A percentile compares a stretch with the other conserved stretches of the same genome.
Evolutionary conservation across 768 basidiomycete species (phyloP).

Genomic region (Pleurotus citrinopileatus): DNA sequence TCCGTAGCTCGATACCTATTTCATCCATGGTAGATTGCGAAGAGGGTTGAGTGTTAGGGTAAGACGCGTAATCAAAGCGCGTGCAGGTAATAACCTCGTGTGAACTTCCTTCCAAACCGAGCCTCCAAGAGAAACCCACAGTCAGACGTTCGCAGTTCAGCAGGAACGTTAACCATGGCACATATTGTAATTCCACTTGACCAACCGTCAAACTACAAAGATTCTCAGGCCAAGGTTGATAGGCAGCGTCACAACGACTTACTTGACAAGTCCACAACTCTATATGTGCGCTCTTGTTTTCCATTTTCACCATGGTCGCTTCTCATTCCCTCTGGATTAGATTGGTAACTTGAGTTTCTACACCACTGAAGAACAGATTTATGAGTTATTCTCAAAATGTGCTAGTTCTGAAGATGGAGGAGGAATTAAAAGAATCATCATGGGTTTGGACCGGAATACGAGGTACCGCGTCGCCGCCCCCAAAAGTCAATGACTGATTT

Average conservation of each 20-base stretch:
- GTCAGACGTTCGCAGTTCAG: neutral
- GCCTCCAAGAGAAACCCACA: no score
- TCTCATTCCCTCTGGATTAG: conserved; percentile 33
- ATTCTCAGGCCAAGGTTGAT: conserved; percentile 83
- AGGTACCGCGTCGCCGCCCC: no score
- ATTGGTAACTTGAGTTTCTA: conserved; percentile 93
- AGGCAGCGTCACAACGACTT: conserved; percentile 75
- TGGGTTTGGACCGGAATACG: conserved; percentile 90
- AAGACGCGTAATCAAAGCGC: conserved; percentile 8
- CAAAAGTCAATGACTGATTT: no score
- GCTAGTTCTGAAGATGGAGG: conserved; percentile 83
- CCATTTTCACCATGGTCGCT: conserved; percentile 11
- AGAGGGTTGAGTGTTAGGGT: neutral
- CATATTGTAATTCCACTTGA: conserved; percentile 84
- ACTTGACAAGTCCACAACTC: conserved; percentile 81
- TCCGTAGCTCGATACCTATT: conserved; percentile 81
- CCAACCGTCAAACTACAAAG: conserved; percentile 96
- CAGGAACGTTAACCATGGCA: conserved; percentile 51
- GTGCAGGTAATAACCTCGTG: no score
- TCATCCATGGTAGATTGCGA: conserved; percentile 67
- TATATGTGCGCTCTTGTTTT: conserved; percentile 68
- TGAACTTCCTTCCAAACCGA: neutral
- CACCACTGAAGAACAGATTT: conserved; percentile 95
- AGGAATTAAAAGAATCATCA: conserved; percentile 91
- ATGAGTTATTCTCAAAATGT: conserved; percentile 90